These are phyloP conservation scores for Polytolypa hystricis DNA, from an alignment of 2,329 filamentous ascomycete species.

Conservation along the genomic window DNA sequence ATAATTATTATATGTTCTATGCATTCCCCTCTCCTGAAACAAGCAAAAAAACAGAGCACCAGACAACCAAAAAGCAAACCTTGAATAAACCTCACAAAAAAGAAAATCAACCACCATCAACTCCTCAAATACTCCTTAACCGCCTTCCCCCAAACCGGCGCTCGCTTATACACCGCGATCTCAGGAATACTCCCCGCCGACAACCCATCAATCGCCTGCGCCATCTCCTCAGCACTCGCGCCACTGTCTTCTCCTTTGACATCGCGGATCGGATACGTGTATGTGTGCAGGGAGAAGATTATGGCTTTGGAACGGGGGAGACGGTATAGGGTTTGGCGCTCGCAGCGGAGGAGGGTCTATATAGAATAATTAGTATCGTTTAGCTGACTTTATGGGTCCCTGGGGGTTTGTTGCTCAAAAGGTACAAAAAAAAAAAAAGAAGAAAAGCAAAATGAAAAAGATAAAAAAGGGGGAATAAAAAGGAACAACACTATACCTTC, in stretches of 20 bases:
- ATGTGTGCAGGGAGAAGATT: slow-evolving; percentile 54
- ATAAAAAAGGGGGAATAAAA: background rate
- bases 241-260: slow-evolving; percentile 47
- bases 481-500: slow-evolving; percentile 25
- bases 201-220: slow-evolving; percentile 49
- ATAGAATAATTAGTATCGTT: background rate
- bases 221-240: slow-evolving; percentile 43
- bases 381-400: too few species aligned
- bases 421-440: slow-evolving; percentile 3
- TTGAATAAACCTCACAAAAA: too few species aligned
- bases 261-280: slow-evolving; percentile 44
- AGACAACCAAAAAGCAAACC: too few species aligned
- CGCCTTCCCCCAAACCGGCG: slow-evolving; percentile 45
- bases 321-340: slow-evolving; percentile 52
- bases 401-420: too few species aligned
- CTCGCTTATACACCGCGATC: slow-evolving; percentile 50
- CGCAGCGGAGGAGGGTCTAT: slow-evolving; percentile 42
- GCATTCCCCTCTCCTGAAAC: background rate
- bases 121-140: slow-evolving; percentile 41
- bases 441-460: background rate
- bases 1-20: too few species aligned
- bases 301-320: slow-evolving; percentile 43
- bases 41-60: background rate
- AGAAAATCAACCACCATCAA: too few species aligned
- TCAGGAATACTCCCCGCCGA: slow-evolving; percentile 44